Evolutionary conservation across 2,329 filamentous ascomycete species (phyloP), one percentile per base, ranked within the genome.

Genomic region (Aspergillus caelatus): DNA sequence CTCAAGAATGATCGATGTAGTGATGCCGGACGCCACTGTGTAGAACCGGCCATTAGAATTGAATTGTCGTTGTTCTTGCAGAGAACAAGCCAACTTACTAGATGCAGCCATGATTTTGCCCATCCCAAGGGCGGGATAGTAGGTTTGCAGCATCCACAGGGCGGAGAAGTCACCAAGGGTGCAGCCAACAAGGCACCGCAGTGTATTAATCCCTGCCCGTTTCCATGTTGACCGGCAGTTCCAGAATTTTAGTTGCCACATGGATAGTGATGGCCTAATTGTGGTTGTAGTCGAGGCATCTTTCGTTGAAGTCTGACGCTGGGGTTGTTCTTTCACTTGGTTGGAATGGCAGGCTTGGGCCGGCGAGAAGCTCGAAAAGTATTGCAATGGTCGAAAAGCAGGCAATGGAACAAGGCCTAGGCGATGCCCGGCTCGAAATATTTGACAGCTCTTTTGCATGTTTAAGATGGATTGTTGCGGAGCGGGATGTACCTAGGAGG

Each of bases 91-190:
- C 7, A 23, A 72, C 71, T 55, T 72, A 85, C 83, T 86, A 1
- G 85, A 84, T 11, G 82, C 74, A 0, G 74, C 80, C 85, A 87
- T 87, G 12, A 84, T 83, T 1, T 76, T 65, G 0, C 77, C 77
- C 73, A 85, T 80, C 0, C 83, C 81, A 4, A 85, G 70, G 1
- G 80, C 80, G 0, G 83, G 78, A 58, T 79, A 80, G 50, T 79
- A 80, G 0, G 81, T 74, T 63, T 87, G 85, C 0, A 88, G 76
- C 39, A 81, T 78, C 85, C 85, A 88, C 77, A 87, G 81, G 0
- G 83, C 79, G 1, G 83, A 80, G 64, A 87, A 87, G 69, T 87
- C 85, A n/a, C 85, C 85, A 0, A 77, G 48, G 0, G 84, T 86
- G 67, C 85, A 87, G 8, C 85, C 85, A 2, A 84, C 74, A 1